These are phyloP conservation scores for Quillaja saponaria DNA, from an alignment of 306 rosid species.

Conservation along the genomic window DNA sequence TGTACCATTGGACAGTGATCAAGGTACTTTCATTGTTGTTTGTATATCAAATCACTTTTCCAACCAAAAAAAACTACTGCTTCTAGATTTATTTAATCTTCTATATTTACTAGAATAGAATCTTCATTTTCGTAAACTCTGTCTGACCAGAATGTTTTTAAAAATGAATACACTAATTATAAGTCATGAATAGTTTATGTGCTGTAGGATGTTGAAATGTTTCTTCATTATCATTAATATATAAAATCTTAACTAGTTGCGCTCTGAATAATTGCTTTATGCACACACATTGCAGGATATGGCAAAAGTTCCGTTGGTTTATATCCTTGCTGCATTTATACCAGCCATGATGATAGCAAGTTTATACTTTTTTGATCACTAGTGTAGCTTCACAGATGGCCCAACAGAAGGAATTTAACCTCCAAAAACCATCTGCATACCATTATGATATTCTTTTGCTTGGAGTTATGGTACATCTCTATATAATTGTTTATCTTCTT, in stretches of 20 bases:
- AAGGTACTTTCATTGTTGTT: slow-evolving; percentile 38
- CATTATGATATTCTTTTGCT: slow-evolving; percentile 78
- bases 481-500: background rate
- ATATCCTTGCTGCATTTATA: slow-evolving; percentile 63
- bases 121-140: background rate
- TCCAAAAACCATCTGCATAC: slow-evolving; percentile 86
- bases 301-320: slow-evolving; percentile 63
- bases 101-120: background rate
- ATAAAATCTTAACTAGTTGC: too few species aligned
- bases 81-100: background rate
- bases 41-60: background rate
- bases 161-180: slow-evolving; percentile 7
- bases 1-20: slow-evolving; percentile 75
- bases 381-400: slow-evolving; percentile 91
- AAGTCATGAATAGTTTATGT: slow-evolving; percentile 6
- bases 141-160: background rate
- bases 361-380: slow-evolving; percentile 88
- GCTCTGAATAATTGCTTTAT: background rate
- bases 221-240: too few species aligned
- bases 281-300: slow-evolving; percentile 63
- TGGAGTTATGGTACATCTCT: slow-evolving; percentile 60
- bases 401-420: slow-evolving; percentile 89
- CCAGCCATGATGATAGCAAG: slow-evolving; percentile 93
- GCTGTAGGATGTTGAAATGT: too few species aligned
- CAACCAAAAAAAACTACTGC: background rate